These are phyloP conservation scores for Pseudoscleropodium purum DNA, from an alignment of 225 moss, liverwort and hornwort genomes.

Conservation along the genomic window DNA sequence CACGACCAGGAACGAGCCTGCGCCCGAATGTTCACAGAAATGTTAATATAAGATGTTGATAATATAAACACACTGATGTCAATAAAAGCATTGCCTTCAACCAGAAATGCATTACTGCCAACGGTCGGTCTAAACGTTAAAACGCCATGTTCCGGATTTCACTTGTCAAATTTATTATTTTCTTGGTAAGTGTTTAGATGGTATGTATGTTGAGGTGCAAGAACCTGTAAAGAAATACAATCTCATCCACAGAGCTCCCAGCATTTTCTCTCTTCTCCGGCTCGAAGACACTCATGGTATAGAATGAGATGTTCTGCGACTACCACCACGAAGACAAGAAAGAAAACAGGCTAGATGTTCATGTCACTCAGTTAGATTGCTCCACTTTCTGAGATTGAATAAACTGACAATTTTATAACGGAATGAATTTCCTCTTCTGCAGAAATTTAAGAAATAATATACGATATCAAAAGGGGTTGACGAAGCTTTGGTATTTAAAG, in stretches of 20 bases:
- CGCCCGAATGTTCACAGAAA: neutral
- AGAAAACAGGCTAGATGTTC: neutral
- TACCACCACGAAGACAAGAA: conserved; percentile 4
- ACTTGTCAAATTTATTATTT: neutral
- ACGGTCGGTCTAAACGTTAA: neutral
- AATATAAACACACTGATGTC: neutral
- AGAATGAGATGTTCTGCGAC: conserved; percentile 64
- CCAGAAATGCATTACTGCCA: neutral
- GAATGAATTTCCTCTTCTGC: neutral
- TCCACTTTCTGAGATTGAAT: neutral
- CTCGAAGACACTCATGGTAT: conserved; percentile 78
- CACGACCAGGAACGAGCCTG: conserved; percentile 71
- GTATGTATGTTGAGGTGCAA: neutral
- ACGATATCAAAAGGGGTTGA: neutral
- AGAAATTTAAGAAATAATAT: neutral
- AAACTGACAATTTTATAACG: neutral
- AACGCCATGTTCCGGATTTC: neutral
- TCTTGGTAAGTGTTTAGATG: neutral
- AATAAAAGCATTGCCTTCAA: neutral
- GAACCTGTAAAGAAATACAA: conserved; percentile 82
- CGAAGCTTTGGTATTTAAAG: neutral
- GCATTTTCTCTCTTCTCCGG: conserved; percentile 17
- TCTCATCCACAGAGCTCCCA: conserved; percentile 27
- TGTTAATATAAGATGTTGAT: neutral
- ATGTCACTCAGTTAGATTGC: neutral